Percentiles rank a stretch among this genome's conserved stretches.
These are phyloP conservation scores for Yamadazyma sp. DNA, from an alignment of 1,139 yeast species.

Conservation along the genomic window DNA sequence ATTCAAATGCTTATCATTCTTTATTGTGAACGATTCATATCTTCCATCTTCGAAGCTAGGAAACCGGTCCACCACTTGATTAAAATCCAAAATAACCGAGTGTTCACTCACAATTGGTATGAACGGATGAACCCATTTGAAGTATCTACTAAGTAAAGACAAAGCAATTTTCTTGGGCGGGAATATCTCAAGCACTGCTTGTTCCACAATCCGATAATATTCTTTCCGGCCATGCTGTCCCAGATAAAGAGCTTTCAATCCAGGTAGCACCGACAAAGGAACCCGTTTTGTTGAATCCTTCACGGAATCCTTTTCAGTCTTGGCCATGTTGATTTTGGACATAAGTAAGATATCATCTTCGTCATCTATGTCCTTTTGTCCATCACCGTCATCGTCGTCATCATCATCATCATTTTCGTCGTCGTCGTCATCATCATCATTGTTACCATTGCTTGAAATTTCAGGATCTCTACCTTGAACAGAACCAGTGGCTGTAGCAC, in stretches of 20 bases:
- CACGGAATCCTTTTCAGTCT: constrained; percentile 7
- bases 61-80: constrained; percentile 27
- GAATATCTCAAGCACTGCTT: constrained; percentile 28
- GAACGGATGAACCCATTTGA: constrained; percentile 43
- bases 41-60: constrained; percentile 22
- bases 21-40: constrained; percentile 25
- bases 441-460: not conserved
- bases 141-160: constrained; percentile 35
- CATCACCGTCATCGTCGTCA: constrained; percentile 14
- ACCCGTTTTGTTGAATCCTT: constrained; percentile 12
- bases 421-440: constrained; percentile 5
- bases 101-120: constrained; percentile 38
- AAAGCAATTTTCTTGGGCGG: constrained; percentile 31
- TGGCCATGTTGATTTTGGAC: constrained; percentile 13
- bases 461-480: not conserved
- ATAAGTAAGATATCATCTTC: constrained; percentile 16
- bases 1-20: constrained; percentile 32
- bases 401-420: constrained; percentile 11
- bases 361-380: constrained; percentile 11
- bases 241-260: constrained; percentile 21
- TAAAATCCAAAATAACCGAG: constrained; percentile 26
- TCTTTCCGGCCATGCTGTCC: constrained; percentile 20
- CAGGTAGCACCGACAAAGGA: constrained; percentile 20
- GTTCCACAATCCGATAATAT: constrained; percentile 31
- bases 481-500: not conserved